Base-by-base conservation (phyloP, 148 eudicot genomes). In the Amaranthus hypochondriacus region DNA sequence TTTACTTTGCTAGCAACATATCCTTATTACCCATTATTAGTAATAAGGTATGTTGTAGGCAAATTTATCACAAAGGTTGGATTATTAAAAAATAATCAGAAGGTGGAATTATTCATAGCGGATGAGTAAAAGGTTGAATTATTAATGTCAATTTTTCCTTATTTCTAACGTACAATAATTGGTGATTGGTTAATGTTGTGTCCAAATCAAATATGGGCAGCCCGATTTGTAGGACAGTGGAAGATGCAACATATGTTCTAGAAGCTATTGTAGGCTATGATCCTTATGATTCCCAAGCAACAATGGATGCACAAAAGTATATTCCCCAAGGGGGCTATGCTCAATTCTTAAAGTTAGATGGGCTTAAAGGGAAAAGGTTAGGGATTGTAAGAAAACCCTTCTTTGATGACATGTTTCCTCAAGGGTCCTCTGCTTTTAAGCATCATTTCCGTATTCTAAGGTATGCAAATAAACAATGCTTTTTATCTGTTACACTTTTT, bases 211-310 rank as follows among this genome's bases (percentile, higher is more conserved):
- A 28, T 18, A 50, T 50, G 55, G n/a, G 49, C 84, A 86, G 89
- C 68, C 89, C 89, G 0, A 76, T 87, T 7, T 84, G 89, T 72
- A 82, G 89, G 69, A 84, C 89, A 5, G 89, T 86, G 15, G 50
- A 74, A 15, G 89, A 86, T 82, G 87, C 84, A 52, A 81, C 76
- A 28, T 56, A 76, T 73, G 87, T 87, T 14, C 84, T 84, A 9
- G 86, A 87, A 72, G 83, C 72, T 9, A 82, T 84, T 56, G 89
- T 73, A 9, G 89, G 87, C 0, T 76, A 73, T 54, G 87, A 87
- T 57, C 50, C 77, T 15, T 21, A 53, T 50, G 87, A 87, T 68
- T 57, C 64, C n/a, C 75, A 76, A 72, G 87, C 86, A 73, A 84
- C 89, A 21, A 61, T 14, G 48, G 66, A 59, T 12, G 86, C 81